Percentiles rank a stretch among this genome's conserved stretches.
Conservation (phyloP, 2,329 filamentous ascomycete genomes). For the Colletotrichum eleusines region DNA sequence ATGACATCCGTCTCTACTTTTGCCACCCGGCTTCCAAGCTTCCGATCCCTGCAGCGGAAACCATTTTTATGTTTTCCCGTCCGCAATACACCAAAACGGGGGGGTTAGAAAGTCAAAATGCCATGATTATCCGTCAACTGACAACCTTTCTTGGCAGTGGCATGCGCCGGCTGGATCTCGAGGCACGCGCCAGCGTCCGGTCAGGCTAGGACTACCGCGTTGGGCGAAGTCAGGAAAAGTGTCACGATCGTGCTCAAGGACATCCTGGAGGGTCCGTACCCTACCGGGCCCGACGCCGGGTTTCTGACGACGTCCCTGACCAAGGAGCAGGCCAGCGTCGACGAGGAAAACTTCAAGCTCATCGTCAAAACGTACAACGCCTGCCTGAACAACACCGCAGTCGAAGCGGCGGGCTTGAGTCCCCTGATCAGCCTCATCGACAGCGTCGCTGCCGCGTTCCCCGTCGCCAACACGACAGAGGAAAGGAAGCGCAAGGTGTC, state of each 20-base stretch:
- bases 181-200: conserved; percentile 74
- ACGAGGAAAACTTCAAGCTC: conserved; percentile 74
- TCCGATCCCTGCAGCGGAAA: neutral
- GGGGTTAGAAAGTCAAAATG: neutral
- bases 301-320: conserved; percentile 41
- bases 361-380: conserved; percentile 73
- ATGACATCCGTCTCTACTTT: conserved; percentile 9
- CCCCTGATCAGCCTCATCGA: conserved; percentile 69
- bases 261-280: conserved; percentile 71
- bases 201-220: conserved; percentile 68
- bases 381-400: conserved; percentile 71
- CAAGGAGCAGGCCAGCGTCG: conserved; percentile 57
- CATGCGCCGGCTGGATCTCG: conserved; percentile 75
- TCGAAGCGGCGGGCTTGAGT: conserved; percentile 65
- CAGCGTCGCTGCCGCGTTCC: conserved; percentile 44
- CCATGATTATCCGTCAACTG: conserved; percentile 8
- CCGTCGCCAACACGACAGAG: conserved; percentile 44
- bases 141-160: conserved; percentile 50
- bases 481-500: conserved; percentile 45
- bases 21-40: neutral
- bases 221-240: conserved; percentile 70
- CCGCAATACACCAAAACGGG: neutral
- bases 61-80: neutral
- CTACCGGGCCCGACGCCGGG: conserved; percentile 53
- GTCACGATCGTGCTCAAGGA: conserved; percentile 69